phyloP scores from a whole-genome alignment of 768 basidiomycete genomes.

The Cystobasidium ongulense region DNA sequence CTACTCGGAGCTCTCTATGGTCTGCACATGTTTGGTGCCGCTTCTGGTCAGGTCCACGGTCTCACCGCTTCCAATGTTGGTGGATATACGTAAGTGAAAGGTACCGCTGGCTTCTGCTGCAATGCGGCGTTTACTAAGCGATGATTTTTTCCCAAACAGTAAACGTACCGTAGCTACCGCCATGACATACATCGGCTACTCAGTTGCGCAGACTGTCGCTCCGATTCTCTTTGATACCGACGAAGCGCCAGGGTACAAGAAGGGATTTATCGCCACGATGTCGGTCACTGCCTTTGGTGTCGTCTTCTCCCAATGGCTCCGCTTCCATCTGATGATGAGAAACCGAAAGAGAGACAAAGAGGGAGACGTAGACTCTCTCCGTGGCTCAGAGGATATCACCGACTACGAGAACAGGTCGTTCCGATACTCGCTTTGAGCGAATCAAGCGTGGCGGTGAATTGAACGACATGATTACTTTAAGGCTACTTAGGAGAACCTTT shows the following conservation, averaged over 20 bases:
- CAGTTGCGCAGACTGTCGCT: neutral
- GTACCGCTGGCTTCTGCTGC: too few relatives aligned
- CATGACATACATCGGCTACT: neutral
- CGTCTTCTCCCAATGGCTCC: neutral
- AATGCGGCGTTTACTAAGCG: neutral
- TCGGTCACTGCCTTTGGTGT: neutral
- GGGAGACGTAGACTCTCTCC: neutral
- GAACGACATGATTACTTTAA: too few relatives aligned
- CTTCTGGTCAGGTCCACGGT: conserved; percentile 1
- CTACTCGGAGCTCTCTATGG: conserved; percentile 4
- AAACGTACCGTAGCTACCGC: neutral
- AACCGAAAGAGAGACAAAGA: conserved; percentile 6
- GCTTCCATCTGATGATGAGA: neutral
- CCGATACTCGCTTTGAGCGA: neutral
- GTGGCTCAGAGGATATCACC: neutral
- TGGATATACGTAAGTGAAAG: neutral
- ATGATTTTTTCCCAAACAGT: neutral
- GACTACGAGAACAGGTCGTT: neutral
- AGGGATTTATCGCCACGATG: neutral
- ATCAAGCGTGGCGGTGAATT: too few relatives aligned
- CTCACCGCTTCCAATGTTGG: neutral
- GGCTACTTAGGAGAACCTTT: too few relatives aligned
- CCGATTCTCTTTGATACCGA: neutral
- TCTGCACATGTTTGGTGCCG: conserved; percentile 5
- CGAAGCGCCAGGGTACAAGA: neutral